A percentile compares a stretch with the other conserved stretches of the same genome.
phyloP scores from a whole-genome alignment of 495 filamentous ascomycete genomes.

The Aspergillus ostianus region DNA sequence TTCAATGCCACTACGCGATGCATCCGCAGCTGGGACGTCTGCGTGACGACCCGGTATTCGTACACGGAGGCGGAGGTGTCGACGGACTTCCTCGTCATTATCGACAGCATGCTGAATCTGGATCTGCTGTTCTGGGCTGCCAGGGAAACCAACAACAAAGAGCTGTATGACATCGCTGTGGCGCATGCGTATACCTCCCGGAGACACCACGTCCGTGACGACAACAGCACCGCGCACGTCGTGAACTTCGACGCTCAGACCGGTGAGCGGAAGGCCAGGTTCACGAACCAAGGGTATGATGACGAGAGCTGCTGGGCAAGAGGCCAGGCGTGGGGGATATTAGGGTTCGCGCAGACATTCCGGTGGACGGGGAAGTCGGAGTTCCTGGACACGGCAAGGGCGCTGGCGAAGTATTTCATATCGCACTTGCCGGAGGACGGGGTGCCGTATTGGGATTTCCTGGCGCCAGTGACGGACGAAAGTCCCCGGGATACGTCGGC shows the following conservation, averaged over 20 bases:
- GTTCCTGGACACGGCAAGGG: constrained; percentile 34
- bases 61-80: constrained; percentile 28
- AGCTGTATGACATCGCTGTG: constrained; percentile 32
- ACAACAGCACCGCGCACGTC: constrained; percentile 39
- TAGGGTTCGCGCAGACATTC: constrained; percentile 45
- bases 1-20: constrained; percentile 32
- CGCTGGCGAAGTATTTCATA: constrained; percentile 39
- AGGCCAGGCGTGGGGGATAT: constrained; percentile 47
- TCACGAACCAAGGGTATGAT: constrained; percentile 42
- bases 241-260: constrained; percentile 36
- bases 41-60: constrained; percentile 30
- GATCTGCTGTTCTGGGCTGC: constrained; percentile 47
- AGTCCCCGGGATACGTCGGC: constrained; percentile 40
- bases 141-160: constrained; percentile 25
- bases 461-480: constrained; percentile 26
- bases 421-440: constrained; percentile 25
- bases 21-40: constrained; percentile 40
- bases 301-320: constrained; percentile 42
- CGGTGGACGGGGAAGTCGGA: constrained; percentile 34
- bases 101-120: constrained; percentile 50
- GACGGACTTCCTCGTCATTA: constrained; percentile 37
- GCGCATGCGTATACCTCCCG: constrained; percentile 35
- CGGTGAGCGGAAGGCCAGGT: constrained; percentile 28
- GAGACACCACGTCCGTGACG: constrained; percentile 33
- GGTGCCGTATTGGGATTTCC: constrained; percentile 46